Percentiles rank a stretch among this genome's conserved stretches.
Evolutionary conservation across 2,329 filamentous ascomycete species (phyloP).

Genomic region (Colletotrichum costaricense): DNA sequence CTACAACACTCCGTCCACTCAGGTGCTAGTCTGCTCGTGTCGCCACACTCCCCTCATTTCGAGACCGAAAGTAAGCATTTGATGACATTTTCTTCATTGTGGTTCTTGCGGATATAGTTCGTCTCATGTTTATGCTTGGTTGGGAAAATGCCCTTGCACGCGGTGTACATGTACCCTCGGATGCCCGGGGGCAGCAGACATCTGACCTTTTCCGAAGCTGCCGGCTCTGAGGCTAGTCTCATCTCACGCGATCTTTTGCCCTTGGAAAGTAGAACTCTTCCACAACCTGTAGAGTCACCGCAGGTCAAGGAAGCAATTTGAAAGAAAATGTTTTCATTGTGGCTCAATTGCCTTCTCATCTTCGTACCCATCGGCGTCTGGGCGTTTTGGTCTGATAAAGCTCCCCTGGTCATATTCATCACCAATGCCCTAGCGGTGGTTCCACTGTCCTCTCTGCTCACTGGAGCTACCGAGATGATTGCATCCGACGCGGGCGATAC

Average conservation of each 20-base stretch:
- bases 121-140: background rate
- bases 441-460: conserved; percentile 67
- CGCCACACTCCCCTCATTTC: background rate
- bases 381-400: conserved; percentile 53
- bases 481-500: conserved; percentile 68
- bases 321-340: conserved; percentile 49
- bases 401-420: conserved; percentile 60
- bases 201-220: conserved; percentile 1
- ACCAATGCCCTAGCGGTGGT: conserved; percentile 72
- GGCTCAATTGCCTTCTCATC: conserved; percentile 74
- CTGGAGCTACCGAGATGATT: conserved; percentile 70
- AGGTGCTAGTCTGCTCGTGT: background rate
- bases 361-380: conserved; percentile 79
- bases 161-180: background rate
- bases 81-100: background rate
- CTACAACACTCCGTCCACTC: background rate
- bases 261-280: background rate
- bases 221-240: background rate
- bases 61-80: background rate
- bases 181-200: background rate
- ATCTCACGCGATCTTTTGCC: background rate
- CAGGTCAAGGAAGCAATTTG: background rate
- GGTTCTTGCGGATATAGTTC: background rate
- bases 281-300: background rate
- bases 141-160: background rate